phyloP scores from a whole-genome alignment of 805 yeast species.

The Candida sanyiensis region DNA sequence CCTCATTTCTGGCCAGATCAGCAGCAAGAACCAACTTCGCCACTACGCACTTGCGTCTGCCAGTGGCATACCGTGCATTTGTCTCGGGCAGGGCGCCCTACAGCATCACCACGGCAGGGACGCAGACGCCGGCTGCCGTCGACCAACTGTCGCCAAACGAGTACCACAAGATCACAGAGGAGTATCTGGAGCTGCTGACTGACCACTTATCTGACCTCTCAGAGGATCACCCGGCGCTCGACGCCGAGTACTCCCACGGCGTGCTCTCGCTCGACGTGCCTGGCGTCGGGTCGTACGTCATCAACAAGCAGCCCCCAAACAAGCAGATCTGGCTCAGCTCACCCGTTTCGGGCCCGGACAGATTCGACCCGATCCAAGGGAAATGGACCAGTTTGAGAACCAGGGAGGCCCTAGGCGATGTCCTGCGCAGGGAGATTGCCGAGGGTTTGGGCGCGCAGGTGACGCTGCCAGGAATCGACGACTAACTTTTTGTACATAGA shows the following conservation, averaged over 20 bases:
- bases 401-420: constrained; percentile 38
- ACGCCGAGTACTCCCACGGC: constrained; percentile 78
- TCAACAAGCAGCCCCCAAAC: constrained; percentile 96
- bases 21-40: not conserved
- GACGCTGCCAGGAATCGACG: constrained; percentile 18
- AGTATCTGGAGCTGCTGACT: constrained; percentile 60
- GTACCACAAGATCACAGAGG: constrained; percentile 62
- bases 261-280: constrained; percentile 73
- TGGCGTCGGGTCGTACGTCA: constrained; percentile 76
- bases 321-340: constrained; percentile 94
- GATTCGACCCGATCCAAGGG: constrained; percentile 68
- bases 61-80: too few relatives aligned
- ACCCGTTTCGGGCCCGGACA: constrained; percentile 89
- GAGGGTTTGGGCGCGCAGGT: constrained; percentile 26
- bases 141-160: constrained; percentile 40
- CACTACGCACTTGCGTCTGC: too few relatives aligned
- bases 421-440: constrained; percentile 47
- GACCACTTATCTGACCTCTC: constrained; percentile 64
- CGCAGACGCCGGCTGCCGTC: constrained; percentile 46
- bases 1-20: not conserved
- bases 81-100: too few relatives aligned
- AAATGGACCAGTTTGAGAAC: constrained; percentile 82
- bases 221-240: constrained; percentile 59
- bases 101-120: constrained; percentile 46
- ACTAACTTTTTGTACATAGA: constrained; percentile 1